Percentiles rank a stretch among this genome's conserved stretches.
Evolutionary conservation across 768 basidiomycete genomes (phyloP).

Genomic region (Boletus tylopilopsis): DNA sequence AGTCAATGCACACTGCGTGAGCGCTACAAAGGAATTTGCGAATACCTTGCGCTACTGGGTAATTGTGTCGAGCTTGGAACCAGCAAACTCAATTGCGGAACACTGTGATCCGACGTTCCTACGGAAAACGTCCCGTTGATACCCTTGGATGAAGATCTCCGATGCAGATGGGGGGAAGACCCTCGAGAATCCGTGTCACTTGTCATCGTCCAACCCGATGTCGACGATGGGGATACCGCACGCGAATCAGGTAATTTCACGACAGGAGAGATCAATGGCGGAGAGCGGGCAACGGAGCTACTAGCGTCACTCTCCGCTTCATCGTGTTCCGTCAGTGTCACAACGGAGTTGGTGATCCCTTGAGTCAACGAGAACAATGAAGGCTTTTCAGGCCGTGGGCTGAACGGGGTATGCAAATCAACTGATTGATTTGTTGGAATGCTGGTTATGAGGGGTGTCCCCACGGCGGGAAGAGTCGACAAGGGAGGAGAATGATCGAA

Average conservation of each 20-base stretch:
- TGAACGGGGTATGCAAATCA: constrained; percentile 25
- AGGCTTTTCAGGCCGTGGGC: constrained; percentile 26
- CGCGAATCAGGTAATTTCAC: constrained; percentile 28
- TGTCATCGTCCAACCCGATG: constrained; percentile 30
- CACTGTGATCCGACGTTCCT: constrained; percentile 6
- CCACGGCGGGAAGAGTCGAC: constrained; percentile 28
- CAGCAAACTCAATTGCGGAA: constrained; percentile 28
- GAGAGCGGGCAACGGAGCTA: constrained; percentile 25
- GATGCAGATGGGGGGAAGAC: constrained; percentile 7
- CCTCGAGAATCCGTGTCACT: constrained; percentile 21
- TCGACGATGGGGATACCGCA: constrained; percentile 18
- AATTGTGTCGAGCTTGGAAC: constrained; percentile 19
- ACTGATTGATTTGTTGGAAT: constrained; percentile 9
- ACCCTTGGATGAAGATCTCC: constrained; percentile 10
- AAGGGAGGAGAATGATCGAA: constrained; percentile 32
- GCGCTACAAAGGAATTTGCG: neutral
- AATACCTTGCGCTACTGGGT: constrained; percentile 13
- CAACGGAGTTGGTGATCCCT: neutral
- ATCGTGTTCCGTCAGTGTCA: constrained; percentile 8
- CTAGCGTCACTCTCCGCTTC: constrained; percentile 18
- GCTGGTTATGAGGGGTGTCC: constrained; percentile 25
- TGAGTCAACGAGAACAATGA: constrained; percentile 20
- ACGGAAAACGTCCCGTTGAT: constrained; percentile 4
- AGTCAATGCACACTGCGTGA: constrained; percentile 2
- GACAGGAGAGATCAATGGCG: constrained; percentile 26